Evolutionary conservation across 2,329 filamentous ascomycete genomes (phyloP), one percentile per base, ranked within the genome.

Genomic region (Dactylellina haptotyla): DNA sequence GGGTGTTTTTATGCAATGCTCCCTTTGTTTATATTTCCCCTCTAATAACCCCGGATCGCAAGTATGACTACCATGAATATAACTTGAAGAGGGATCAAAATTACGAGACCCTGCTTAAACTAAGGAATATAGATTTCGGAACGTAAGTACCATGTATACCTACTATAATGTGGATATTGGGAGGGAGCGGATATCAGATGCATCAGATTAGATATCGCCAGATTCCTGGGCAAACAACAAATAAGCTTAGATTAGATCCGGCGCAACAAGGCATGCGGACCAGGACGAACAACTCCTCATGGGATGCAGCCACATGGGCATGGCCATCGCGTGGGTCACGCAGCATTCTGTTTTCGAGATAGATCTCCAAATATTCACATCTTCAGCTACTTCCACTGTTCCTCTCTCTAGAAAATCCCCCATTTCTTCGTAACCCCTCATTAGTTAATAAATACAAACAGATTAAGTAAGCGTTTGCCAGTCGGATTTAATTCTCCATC

Each of bases 211-310:
- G 66, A 71, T 71, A 71, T 71, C 66, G 45, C 66, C 58, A 51
- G 53, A 51, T 37, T 48, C 23, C 32, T 50, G 65, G 65, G 48
- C 58, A 41, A 41, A 51, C 9, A 28, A 30, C 32, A 57, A 46
- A 51, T 64, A 71, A 71, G 66, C 66, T 71, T 71, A 71, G 66
- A 71, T 71, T 71, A 71, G 66, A 71, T 71, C 66, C 66, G 66
- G 32, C n/a, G 2, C 25, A 18, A 53, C 58, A 59, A 45, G 26
- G 18, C 54, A 53, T 23, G 46, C 56, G 5, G 16, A 28, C 25
- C 28, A 39, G 16, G 48, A 48, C 16, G 9, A 37, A 28, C 26
- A 14, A 51, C 14, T 23, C 16, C 41, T 30, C 64, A 61, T 69
- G 64, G 46, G 64, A 26, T 18, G 28, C 28, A 53, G 50, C 64